Evolutionary conservation across 2,329 filamentous ascomycete genomes (phyloP).

Genomic region (Fusarium pininemorale): DNA sequence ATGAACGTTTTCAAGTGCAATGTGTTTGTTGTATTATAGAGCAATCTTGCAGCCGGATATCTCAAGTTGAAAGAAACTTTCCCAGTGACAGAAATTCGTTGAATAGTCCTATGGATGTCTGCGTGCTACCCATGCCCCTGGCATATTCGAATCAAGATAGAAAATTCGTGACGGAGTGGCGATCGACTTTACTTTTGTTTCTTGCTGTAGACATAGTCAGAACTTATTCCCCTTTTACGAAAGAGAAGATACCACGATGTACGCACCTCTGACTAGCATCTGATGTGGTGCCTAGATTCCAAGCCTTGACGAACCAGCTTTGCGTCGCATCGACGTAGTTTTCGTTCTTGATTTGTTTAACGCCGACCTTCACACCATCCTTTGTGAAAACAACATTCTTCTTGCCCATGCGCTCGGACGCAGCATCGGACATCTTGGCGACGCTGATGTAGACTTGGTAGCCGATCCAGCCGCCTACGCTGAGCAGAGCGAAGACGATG

Average conservation of each 20-base stretch:
- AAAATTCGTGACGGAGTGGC: neutral
- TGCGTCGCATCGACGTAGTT: conserved; percentile 79
- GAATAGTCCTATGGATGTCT: neutral
- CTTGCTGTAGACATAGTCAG: conserved; percentile 34
- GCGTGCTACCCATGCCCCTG: neutral
- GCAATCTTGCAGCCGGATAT: neutral
- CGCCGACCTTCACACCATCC: conserved; percentile 76
- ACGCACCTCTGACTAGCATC: conserved; percentile 31
- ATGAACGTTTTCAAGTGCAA: neutral
- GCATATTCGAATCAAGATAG: neutral
- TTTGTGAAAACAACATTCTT: conserved; percentile 81
- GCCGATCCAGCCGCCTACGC: conserved; percentile 68
- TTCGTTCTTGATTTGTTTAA: conserved; percentile 74
- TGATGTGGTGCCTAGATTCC: conserved; percentile 62
- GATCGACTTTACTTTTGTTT: conserved; percentile 33
- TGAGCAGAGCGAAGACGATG: conserved; percentile 71
- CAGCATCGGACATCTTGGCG: conserved; percentile 71
- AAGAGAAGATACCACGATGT: neutral
- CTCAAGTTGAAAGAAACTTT: neutral
- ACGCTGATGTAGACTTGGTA: conserved; percentile 78
- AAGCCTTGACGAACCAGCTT: conserved; percentile 72
- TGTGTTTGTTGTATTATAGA: neutral
- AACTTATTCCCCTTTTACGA: neutral
- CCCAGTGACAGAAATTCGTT: neutral
- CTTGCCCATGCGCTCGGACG: conserved; percentile 75